Percentiles rank a stretch among this genome's conserved stretches.
Conservation (phyloP, 371 early-diverging fungal genomes). For the Mortierella sp. region DNA sequence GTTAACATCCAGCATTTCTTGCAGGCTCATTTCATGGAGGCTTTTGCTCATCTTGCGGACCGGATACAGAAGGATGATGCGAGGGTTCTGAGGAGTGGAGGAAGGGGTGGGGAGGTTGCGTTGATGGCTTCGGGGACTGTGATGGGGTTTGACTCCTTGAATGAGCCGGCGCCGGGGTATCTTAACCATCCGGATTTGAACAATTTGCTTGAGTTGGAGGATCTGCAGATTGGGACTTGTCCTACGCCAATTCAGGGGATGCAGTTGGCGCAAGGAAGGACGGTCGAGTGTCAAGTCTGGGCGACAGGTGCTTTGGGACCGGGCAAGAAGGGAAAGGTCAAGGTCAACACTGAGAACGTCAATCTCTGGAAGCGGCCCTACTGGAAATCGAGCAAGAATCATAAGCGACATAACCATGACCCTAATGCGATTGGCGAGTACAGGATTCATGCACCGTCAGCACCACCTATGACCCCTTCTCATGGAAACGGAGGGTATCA, state of each 20-base stretch:
- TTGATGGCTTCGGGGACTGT: conserved; percentile 72
- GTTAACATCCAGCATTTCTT: conserved; percentile 70
- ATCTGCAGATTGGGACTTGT: conserved; percentile 74
- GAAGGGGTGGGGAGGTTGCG: conserved; percentile 28
- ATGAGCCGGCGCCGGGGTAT: conserved; percentile 84
- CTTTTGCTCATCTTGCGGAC: conserved; percentile 65
- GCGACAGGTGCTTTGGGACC: conserved; percentile 69
- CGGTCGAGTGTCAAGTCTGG: conserved; percentile 68
- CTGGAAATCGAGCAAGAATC: conserved; percentile 29
- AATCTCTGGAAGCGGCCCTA: conserved; percentile 61
- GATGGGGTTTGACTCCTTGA: conserved; percentile 84
- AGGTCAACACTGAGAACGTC: conserved; percentile 67
- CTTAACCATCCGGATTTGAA: conserved; percentile 74
- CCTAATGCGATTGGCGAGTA: neutral
- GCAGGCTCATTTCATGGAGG: conserved; percentile 65
- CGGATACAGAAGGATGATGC: conserved; percentile 60
- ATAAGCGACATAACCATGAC: neutral
- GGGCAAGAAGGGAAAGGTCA: conserved; percentile 68
- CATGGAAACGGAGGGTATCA: neutral
- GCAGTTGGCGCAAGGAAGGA: conserved; percentile 73
- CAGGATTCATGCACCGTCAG: conserved; percentile 19
- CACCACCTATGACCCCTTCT: conserved; percentile 9
- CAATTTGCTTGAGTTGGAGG: conserved; percentile 69
- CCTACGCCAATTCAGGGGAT: conserved; percentile 82
- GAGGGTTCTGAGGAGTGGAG: conserved; percentile 39